Percentiles rank a stretch among this genome's conserved stretches.
phyloP scores from a whole-genome alignment of 352 stramenopile genomes.

The Pythium plurisporium region DNA sequence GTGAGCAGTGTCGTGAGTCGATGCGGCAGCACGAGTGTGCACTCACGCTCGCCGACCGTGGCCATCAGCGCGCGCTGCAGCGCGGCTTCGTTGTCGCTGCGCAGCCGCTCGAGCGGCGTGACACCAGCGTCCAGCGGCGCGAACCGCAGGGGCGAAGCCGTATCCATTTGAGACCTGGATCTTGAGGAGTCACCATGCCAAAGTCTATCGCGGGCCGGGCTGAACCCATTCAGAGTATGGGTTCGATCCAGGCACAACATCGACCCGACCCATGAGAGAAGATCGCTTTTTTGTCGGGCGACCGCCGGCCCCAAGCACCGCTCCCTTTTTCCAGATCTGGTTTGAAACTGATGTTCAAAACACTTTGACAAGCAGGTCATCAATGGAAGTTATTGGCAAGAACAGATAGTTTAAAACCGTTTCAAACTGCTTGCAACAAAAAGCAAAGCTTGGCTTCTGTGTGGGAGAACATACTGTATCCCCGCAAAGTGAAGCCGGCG shows the following conservation, averaged over 20 bases:
- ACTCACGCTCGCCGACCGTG: constrained; percentile 21
- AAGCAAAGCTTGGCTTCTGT: no score
- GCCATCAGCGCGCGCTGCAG: constrained; percentile 37
- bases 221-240: no score
- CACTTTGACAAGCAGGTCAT: no score
- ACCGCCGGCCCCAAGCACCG: neutral
- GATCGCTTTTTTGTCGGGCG: constrained; percentile 21
- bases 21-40: constrained; percentile 53
- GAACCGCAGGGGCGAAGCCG: constrained; percentile 4
- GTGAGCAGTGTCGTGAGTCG: constrained; percentile 53
- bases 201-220: neutral
- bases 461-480: constrained; percentile 6
- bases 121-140: constrained; percentile 3
- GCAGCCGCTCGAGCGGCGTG: constrained; percentile 22
- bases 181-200: constrained; percentile 9
- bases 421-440: no score
- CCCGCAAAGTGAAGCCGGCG: constrained; percentile 13
- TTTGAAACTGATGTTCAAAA: no score
- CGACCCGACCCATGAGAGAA: no score
- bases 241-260: no score
- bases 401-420: no score
- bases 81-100: constrained; percentile 37
- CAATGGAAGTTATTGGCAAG: no score
- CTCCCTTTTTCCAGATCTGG: no score
- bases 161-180: constrained; percentile 12